Evolutionary conservation across 108 stramenopile genomes (phyloP).

Genomic region (Seminavis robusta): DNA sequence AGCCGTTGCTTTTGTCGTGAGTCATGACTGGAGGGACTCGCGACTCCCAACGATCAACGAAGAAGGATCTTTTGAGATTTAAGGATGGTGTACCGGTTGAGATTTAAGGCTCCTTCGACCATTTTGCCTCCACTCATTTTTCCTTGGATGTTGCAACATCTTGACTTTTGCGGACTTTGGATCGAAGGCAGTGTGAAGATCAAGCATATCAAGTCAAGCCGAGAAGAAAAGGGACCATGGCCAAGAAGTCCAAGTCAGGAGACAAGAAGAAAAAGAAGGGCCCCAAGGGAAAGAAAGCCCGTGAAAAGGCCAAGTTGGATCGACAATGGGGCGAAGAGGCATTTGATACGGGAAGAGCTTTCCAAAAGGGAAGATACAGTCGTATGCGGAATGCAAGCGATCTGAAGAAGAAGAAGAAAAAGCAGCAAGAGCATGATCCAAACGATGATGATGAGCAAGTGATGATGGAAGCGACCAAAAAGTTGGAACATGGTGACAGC

Average conservation of each 20-base stretch:
- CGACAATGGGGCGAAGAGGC: slow-evolving; percentile 78
- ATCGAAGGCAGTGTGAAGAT: background rate
- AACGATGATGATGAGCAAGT: background rate
- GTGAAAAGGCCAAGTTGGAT: slow-evolving; percentile 80
- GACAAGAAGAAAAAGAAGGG: slow-evolving; percentile 52
- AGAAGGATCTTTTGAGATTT: too few species aligned
- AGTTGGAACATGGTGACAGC: background rate
- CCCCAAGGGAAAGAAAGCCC: slow-evolving; percentile 84
- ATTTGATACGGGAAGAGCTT: slow-evolving; percentile 51
- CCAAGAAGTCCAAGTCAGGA: too few species aligned
- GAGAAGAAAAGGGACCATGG: background rate
- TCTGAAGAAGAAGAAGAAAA: background rate
- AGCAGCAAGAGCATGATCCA: background rate
- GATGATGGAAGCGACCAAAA: background rate
- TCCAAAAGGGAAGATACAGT: background rate
- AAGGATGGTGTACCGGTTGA: too few species aligned
- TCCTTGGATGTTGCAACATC: too few species aligned
- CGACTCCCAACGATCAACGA: too few species aligned
- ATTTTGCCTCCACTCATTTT: too few species aligned
- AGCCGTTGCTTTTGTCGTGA: too few species aligned
- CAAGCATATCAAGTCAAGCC: background rate
- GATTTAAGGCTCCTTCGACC: too few species aligned
- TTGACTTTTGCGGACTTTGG: too few species aligned
- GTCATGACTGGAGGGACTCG: too few species aligned
- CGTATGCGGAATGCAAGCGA: background rate